Conservation (phyloP, 148 eudicot genomes). For the Amaranthus cruentus region DNA sequence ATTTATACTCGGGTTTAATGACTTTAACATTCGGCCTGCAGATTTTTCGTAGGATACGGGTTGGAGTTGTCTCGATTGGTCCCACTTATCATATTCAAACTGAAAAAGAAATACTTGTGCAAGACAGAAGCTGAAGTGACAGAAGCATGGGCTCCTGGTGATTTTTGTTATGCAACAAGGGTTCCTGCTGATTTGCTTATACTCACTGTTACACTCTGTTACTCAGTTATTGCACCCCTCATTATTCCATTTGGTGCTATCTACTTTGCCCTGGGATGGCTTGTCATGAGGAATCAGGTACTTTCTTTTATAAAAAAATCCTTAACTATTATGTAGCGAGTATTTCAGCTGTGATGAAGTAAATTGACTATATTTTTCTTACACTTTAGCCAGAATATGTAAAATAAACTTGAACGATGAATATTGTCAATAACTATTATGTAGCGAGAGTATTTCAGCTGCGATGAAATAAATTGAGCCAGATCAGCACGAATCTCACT, state of each 20-base stretch:
- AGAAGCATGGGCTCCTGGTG: conserved; percentile 89
- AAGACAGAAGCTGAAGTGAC: conserved; percentile 70
- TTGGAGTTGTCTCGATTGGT: conserved; percentile 67
- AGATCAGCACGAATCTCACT: too few relatives aligned
- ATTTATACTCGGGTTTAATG: background rate
- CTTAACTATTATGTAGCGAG: too few relatives aligned
- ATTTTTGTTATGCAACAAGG: conserved; percentile 61
- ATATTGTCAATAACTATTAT: too few relatives aligned
- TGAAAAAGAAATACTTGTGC: conserved; percentile 64
- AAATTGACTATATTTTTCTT: too few relatives aligned
- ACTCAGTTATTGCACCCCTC: conserved; percentile 75
- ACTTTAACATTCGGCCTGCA: conserved; percentile 15
- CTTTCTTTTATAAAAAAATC: background rate
- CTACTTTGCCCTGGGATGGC: conserved; percentile 85
- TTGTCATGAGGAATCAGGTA: conserved; percentile 80
- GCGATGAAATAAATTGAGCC: too few relatives aligned
- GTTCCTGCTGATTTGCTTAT: conserved; percentile 71
- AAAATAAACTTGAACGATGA: too few relatives aligned
- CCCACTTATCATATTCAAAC: conserved; percentile 60
- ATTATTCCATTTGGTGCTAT: conserved; percentile 71
- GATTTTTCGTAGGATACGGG: conserved; percentile 84
- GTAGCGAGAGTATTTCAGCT: too few relatives aligned
- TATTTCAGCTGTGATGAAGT: too few relatives aligned
- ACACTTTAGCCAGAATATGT: too few relatives aligned
- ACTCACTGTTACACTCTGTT: conserved; percentile 61